These are phyloP conservation scores for Hypoxylon rubiginosum DNA, from an alignment of 2,329 filamentous ascomycete genomes.

Conservation along the genomic window DNA sequence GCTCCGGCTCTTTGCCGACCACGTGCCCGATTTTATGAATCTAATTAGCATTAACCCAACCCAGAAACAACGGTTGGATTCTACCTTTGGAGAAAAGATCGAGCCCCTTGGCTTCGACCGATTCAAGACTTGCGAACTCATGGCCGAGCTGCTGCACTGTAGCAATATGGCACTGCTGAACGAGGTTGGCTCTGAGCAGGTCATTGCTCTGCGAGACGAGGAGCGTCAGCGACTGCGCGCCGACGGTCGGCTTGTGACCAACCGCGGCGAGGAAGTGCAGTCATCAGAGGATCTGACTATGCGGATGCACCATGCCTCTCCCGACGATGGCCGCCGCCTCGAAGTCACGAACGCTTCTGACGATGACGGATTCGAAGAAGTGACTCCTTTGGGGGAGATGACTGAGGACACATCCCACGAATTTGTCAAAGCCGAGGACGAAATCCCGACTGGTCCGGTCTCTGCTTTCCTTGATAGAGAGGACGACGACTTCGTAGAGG, in stretches of 20 bases:
- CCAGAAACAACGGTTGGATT: conserved; percentile 80
- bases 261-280: conserved; percentile 57
- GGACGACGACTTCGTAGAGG: conserved; percentile 82
- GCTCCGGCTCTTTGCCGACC: conserved; percentile 87
- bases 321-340: conserved; percentile 75
- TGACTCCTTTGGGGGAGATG: conserved; percentile 77
- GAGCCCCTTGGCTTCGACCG: conserved; percentile 96
- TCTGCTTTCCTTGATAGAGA: conserved; percentile 68
- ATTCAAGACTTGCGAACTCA: conserved; percentile 98
- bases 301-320: conserved; percentile 63
- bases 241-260: conserved; percentile 78
- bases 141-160: conserved; percentile 97
- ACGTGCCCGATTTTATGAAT: conserved; percentile 94
- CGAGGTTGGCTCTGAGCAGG: conserved; percentile 87
- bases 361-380: conserved; percentile 95
- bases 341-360: conserved; percentile 87
- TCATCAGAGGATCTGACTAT: conserved; percentile 74
- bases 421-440: conserved; percentile 72
- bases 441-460: conserved; percentile 57
- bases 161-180: conserved; percentile 99
- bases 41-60: conserved; percentile 84
- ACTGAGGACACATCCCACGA: conserved; percentile 80
- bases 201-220: conserved; percentile 82
- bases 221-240: conserved; percentile 84
- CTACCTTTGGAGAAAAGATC: conserved; percentile 90